Evolutionary conservation across 2,329 filamentous ascomycete genomes (phyloP).

Genomic region (Penicillium sumatraense): DNA sequence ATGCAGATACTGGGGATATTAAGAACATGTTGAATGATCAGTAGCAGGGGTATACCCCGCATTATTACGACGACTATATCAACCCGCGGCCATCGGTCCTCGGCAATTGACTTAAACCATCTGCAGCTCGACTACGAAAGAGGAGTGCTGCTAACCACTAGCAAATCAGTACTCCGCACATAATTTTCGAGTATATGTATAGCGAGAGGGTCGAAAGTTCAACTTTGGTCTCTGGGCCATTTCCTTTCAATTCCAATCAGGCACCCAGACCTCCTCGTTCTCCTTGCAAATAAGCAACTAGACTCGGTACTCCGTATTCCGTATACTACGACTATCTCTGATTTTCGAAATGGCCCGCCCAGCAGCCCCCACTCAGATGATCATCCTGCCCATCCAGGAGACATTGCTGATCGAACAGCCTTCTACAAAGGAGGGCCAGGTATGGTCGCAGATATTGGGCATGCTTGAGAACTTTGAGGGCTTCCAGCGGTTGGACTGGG

Average conservation of each 20-base stretch:
- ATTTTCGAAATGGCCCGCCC: conserved; percentile 16
- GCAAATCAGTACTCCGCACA: too few species aligned
- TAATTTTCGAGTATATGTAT: conserved; percentile 6
- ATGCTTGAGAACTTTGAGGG: conserved; percentile 24
- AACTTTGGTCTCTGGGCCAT: background rate
- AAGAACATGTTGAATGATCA: too few species aligned
- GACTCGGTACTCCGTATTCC: background rate
- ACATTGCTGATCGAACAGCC: conserved; percentile 58
- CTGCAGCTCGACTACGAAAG: background rate
- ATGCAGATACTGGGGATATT: too few species aligned
- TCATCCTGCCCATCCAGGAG: conserved; percentile 48
- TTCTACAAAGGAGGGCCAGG: conserved; percentile 44
- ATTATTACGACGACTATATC: conserved; percentile 7
- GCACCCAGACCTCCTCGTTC: background rate
- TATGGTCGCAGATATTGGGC: conserved; percentile 24
- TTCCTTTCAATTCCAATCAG: background rate
- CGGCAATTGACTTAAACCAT: conserved; percentile 2
- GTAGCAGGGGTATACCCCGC: conserved; percentile 18
- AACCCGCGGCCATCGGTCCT: conserved; percentile 18
- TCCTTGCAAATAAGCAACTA: conserved; percentile 8
- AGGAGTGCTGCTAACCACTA: too few species aligned
- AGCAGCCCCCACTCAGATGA: conserved; percentile 27
- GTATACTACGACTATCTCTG: too few species aligned
- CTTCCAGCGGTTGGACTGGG: conserved; percentile 36
- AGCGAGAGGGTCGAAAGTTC: background rate